Evolutionary conservation across 306 rosid genomes (phyloP).

Genomic region (Prunus armeniaca): DNA sequence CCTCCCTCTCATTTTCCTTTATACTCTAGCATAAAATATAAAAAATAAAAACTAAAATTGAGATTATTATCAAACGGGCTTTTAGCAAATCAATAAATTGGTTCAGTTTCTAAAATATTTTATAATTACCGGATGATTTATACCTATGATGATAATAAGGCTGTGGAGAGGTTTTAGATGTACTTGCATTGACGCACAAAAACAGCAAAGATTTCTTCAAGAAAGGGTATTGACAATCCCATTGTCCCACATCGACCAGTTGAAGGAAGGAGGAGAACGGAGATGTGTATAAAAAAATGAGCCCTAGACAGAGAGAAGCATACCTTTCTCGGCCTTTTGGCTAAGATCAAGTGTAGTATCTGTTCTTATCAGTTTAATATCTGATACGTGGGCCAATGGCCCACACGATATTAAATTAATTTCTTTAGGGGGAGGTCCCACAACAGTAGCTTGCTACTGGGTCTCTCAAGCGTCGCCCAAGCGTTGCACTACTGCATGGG

Average conservation of each 20-base stretch:
- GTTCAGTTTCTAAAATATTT: no score
- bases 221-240: no score
- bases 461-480: neutral
- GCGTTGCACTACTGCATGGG: conserved; percentile 2
- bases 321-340: conserved; percentile 9
- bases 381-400: neutral
- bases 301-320: rapidly evolving
- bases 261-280: neutral
- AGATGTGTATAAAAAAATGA: neutral
- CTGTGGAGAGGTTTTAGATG: no score
- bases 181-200: no score
- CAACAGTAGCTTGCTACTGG: neutral
- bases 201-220: no score
- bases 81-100: no score
- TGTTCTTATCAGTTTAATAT: conserved; percentile 17
- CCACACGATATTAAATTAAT: neutral
- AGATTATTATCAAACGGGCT: no score
- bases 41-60: no score
- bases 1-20: no score
- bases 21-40: no score
- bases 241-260: neutral
- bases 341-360: conserved; percentile 13
- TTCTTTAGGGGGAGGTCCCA: neutral
- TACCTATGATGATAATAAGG: no score
- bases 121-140: no score